Evolutionary conservation across 1,284 basidiomycete genomes (phyloP), one percentile per base, ranked within the genome.

Genomic region (Ustanciosporium gigantosporum): DNA sequence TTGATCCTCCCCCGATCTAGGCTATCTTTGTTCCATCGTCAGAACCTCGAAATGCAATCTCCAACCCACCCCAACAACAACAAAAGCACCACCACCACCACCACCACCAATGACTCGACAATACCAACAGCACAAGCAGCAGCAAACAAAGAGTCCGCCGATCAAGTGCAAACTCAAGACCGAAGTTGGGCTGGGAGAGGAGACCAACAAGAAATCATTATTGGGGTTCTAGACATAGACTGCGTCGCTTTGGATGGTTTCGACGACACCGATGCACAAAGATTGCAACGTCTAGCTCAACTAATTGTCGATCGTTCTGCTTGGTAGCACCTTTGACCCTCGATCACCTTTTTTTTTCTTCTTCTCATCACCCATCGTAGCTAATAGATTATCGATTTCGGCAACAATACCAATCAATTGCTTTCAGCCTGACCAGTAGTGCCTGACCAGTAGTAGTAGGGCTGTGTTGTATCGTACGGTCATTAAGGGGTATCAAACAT

Each of bases 171-270:
- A n/a, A 9, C 32, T 8, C 32, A 35, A 35, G 17, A 35, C 32
- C 32, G 20, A 8, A 19, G 11, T 19, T 77, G 75, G 74, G 41
- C 46, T 3, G 74, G 73, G 2, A 65, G 74, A 29, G 74, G 70
- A 4, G 46, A 44, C 13, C 59, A 38, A 1, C 66, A 75, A 2
- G 48, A 74, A 2, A 38, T 78, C n/a, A 71, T 71, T 25, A 55
- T 80, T 3, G 79, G 79, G 2, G 78, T 80, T 15, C 59, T 80
- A 8, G 79, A 80, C 32, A 73, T 80, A 31, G 79, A 80, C 50
- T 80, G 79, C 51, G 76, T 78, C 34, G 64, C 53, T 4, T 35
- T 69, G 7, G 51, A 67, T 3, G 79, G 74, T 16, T 80, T 79
- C 46, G 76, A 74, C 36, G 49, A 74, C n/a, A 67, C 73, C 36